These are phyloP conservation scores for Ceratocystis cubensis DNA, from an alignment of 2,329 filamentous ascomycete genomes.

Conservation along the genomic window DNA sequence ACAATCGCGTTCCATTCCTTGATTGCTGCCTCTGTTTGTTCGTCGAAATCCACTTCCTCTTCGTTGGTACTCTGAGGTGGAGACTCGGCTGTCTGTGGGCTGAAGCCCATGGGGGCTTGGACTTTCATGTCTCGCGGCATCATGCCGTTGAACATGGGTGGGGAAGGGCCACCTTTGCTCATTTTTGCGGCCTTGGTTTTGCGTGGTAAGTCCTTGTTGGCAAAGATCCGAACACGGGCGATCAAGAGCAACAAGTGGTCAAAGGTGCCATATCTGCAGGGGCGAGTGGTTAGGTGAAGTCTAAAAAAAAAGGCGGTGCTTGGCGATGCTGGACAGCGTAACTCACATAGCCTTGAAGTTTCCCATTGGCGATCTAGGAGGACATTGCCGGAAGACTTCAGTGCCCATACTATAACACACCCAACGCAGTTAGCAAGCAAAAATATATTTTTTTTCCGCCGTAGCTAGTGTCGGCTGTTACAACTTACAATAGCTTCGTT, in stretches of 20 bases:
- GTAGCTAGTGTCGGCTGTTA: not conserved
- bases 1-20: conserved; percentile 68
- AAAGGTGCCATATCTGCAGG: conserved; percentile 63
- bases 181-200: conserved; percentile 52
- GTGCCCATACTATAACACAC: conserved; percentile 55
- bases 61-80: conserved; percentile 31
- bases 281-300: not conserved
- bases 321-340: too few species aligned
- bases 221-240: conserved; percentile 66
- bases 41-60: conserved; percentile 48
- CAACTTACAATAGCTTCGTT: conserved; percentile 66
- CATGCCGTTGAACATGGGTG: conserved; percentile 43
- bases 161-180: conserved; percentile 27
- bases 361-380: conserved; percentile 69
- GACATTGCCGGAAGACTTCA: conserved; percentile 70
- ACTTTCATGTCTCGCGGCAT: conserved; percentile 41
- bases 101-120: conserved; percentile 42
- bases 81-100: conserved; percentile 35
- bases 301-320: not conserved
- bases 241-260: conserved; percentile 78
- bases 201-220: conserved; percentile 60
- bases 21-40: conserved; percentile 55
- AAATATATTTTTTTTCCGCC: not conserved
- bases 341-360: conserved; percentile 58
- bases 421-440: conserved; percentile 18